Conservation (phyloP, 192 early-diverging fungal species). For the Coemansia asiatica region DNA sequence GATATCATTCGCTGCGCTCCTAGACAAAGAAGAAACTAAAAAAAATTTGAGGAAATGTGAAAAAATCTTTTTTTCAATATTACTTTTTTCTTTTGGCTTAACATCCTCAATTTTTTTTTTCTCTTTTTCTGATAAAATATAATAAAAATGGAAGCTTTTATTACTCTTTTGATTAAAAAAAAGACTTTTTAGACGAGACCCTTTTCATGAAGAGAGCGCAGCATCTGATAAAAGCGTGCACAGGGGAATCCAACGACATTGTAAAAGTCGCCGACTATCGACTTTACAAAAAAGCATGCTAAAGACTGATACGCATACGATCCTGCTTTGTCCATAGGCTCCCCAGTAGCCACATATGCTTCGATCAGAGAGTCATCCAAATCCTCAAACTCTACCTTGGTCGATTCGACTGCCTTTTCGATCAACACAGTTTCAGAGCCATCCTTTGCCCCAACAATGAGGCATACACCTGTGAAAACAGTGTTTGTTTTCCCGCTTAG, state of each 20-base stretch:
- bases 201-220: constrained; percentile 27
- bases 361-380: constrained; percentile 64
- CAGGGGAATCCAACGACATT: constrained; percentile 67
- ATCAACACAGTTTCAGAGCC: constrained; percentile 5
- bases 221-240: constrained; percentile 52
- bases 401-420: constrained; percentile 54
- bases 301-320: constrained; percentile 83
- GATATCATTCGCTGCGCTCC: constrained; percentile 96
- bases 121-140: background rate
- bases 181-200: background rate
- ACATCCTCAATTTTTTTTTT: background rate
- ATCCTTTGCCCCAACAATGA: constrained; percentile 39
- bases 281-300: constrained; percentile 67
- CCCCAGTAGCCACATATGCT: constrained; percentile 64
- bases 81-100: too few species aligned
- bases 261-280: constrained; percentile 81
- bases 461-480: constrained; percentile 73
- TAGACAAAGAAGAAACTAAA: constrained; percentile 48
- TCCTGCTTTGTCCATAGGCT: constrained; percentile 79
- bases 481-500: constrained; percentile 65
- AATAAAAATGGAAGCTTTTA: background rate
- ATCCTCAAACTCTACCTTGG: constrained; percentile 66
- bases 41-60: too few species aligned
- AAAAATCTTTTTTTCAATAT: too few species aligned
- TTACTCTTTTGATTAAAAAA: background rate